phyloP scores from a whole-genome alignment of 2,329 filamentous ascomycete genomes.

The Cryphonectria carpinicola region DNA sequence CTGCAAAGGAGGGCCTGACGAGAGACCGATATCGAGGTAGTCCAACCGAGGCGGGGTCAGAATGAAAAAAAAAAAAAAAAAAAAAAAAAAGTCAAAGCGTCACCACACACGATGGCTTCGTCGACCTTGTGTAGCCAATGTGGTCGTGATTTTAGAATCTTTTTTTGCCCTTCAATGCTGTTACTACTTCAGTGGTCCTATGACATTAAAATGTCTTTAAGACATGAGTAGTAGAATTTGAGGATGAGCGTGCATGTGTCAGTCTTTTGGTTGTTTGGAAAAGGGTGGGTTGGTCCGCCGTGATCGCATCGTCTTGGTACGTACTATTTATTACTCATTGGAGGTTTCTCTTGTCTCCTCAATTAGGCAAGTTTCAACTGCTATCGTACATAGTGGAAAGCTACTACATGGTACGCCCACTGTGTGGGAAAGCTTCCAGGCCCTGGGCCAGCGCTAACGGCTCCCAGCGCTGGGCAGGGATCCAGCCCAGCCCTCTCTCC shows the following conservation, averaged over 20 bases:
- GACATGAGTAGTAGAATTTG: background rate
- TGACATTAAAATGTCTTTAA: background rate
- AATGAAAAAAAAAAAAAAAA: background rate
- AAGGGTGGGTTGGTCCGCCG: background rate
- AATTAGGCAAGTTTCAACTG: background rate
- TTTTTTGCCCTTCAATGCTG: background rate
- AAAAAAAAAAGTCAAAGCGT: background rate
- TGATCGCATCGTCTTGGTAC: background rate
- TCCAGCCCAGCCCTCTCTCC: background rate
- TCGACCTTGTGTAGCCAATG: background rate
- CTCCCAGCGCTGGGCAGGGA: background rate
- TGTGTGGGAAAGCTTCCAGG: conserved; percentile 1
- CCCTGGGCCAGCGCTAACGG: background rate
- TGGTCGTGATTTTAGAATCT: background rate
- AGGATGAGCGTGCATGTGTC: background rate
- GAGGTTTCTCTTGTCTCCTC: background rate
- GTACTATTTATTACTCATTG: background rate
- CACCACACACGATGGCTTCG: background rate
- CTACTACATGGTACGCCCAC: background rate
- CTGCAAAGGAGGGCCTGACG: background rate
- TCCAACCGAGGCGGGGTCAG: too few relatives aligned
- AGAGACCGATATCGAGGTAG: background rate
- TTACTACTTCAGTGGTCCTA: background rate
- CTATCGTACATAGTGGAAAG: background rate
- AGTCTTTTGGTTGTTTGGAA: background rate